Evolutionary conservation across 2,329 filamentous ascomycete genomes (phyloP).

Genomic region (Apiospora phragmitis): DNA sequence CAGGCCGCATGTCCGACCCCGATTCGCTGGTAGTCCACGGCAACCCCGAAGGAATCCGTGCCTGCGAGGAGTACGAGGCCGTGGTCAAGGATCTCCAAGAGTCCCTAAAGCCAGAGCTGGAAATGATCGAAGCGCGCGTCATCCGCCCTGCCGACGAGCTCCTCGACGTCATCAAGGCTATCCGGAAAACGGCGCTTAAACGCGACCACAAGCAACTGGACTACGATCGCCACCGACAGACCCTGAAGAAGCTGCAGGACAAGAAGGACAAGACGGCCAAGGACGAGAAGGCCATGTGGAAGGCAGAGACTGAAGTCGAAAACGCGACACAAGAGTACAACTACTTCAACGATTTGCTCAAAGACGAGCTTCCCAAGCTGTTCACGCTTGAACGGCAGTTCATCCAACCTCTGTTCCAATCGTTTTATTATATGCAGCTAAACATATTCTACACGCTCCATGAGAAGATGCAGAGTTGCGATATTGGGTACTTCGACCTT

Average conservation of each 20-base stretch:
- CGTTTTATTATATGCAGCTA: constrained; percentile 99
- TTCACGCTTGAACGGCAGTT: constrained; percentile 91
- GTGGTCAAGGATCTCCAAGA: constrained; percentile 90
- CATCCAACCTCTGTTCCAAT: constrained; percentile 95
- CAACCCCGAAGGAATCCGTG: constrained; percentile 88
- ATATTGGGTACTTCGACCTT: constrained; percentile 97
- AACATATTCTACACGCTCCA: constrained; percentile 99
- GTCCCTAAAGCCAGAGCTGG: constrained; percentile 85
- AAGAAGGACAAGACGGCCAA: constrained; percentile 97
- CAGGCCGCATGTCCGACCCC: constrained; percentile 91
- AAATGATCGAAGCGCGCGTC: constrained; percentile 93
- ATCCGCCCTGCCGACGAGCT: constrained; percentile 93
- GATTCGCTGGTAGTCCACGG: constrained; percentile 79
- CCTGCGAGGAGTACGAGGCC: constrained; percentile 93
- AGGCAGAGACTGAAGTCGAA: constrained; percentile 89
- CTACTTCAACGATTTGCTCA: constrained; percentile 96
- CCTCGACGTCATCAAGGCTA: constrained; percentile 91
- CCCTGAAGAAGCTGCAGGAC: constrained; percentile 91
- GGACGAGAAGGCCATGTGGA: constrained; percentile 97
- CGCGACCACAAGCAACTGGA: constrained; percentile 97
- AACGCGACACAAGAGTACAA: constrained; percentile 93
- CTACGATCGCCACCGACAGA: constrained; percentile 82
- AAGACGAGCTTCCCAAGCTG: constrained; percentile 90
- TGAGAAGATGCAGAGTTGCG: constrained; percentile 95
- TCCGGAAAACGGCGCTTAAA: constrained; percentile 85